Evolutionary conservation across 257 asterid genomes (phyloP).

Genomic region (Echites panduratus): DNA sequence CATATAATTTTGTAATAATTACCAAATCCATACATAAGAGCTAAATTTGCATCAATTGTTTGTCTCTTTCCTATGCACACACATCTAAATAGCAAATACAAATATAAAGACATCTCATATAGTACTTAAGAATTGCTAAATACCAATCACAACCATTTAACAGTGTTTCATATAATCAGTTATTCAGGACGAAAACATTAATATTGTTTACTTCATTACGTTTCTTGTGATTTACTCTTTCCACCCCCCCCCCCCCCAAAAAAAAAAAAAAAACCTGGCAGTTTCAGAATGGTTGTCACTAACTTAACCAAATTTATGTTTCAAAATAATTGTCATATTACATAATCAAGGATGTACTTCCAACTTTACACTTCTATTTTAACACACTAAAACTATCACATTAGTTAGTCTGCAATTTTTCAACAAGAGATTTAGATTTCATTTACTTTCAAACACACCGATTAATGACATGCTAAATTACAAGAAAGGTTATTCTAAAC

Average conservation of each 20-base stretch:
- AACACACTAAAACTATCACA: neutral
- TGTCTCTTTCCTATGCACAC: too few relatives aligned
- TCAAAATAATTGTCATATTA: too few relatives aligned
- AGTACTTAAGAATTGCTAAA: neutral
- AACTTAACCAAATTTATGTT: too few relatives aligned
- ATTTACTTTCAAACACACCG: neutral
- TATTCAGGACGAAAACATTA: neutral
- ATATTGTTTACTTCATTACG: neutral
- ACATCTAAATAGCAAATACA: neutral
- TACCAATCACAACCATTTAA: neutral
- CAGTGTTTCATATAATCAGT: neutral
- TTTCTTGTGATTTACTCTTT: too few relatives aligned
- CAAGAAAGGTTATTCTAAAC: neutral
- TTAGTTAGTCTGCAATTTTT: too few relatives aligned
- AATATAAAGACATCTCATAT: neutral
- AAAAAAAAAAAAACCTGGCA: too few relatives aligned
- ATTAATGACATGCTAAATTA: neutral
- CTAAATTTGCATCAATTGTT: too few relatives aligned
- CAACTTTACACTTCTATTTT: neutral
- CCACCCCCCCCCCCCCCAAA: too few relatives aligned
- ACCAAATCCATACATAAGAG: neutral
- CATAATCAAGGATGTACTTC: too few relatives aligned
- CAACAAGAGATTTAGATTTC: neutral
- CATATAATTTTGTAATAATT: neutral
- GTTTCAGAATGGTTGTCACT: neutral